Base-by-base conservation (phyloP, 2,329 filamentous ascomycete genomes). In the Penicillium crustosum region DNA sequence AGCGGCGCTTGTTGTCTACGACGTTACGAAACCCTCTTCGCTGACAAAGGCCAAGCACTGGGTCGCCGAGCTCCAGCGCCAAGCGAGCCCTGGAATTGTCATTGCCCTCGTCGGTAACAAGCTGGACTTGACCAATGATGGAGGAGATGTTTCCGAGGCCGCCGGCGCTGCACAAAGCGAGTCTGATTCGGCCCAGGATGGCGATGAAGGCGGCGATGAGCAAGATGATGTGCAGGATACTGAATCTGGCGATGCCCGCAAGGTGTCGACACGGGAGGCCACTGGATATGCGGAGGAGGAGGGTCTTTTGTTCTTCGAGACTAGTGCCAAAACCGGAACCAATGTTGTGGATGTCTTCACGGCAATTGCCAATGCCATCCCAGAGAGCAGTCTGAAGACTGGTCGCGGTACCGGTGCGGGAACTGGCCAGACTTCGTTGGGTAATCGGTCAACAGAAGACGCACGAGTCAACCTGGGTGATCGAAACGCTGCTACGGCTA, bases 31-130 rank as follows among this genome's bases (percentile, higher is more conserved):
- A 78, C 90, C 93, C 43, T 94, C 91, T 49, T 96, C 92, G 48
- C 87, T 99, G 67, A 87, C 91, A 77, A 97, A 99, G 81, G 94
- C 94, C 53, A 96, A 96, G 80, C 93, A 97, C 82, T 99, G 93
- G 93, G 93, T 99, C 55, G 93, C 93, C 56, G 93, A 99, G 79
- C 85, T 99, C 57, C 93, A 97, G 80, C 87, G 93, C 71, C 94
- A 99, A 79, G 94, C 94, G 1, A 94, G 90, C 12, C 93, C 93
- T 2, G 93, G 93, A 27, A 97, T 99, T 69, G 93, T 97, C 58
- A 97, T 99, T 71, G 92, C 93, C 54, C 85, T 99, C 44, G 94
- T 97, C 38, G 93, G 93, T 71, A 99, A 99, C 85, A 96, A 96
- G 82, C 83, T 94, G 61, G 93, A 99, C 82, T 82, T 99, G 69